These are phyloP conservation scores for Lodderomyces elongisporus DNA, from an alignment of 1,139 yeast genomes.

Conservation along the genomic window DNA sequence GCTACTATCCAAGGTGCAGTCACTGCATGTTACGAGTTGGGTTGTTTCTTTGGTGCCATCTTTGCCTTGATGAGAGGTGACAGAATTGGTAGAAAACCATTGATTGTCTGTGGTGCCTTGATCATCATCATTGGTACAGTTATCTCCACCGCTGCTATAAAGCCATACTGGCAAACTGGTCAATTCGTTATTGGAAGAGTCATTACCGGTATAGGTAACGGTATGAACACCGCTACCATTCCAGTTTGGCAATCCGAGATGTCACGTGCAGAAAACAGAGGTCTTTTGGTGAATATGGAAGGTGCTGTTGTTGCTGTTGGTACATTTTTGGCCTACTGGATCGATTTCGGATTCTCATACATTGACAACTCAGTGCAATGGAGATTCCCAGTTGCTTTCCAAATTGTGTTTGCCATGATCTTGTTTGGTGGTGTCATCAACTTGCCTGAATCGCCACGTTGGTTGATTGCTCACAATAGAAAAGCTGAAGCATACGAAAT, in stretches of 20 bases:
- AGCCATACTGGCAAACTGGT: constrained; percentile 46
- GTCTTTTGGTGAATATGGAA: constrained; percentile 63
- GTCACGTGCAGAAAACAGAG: constrained; percentile 68
- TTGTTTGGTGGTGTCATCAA: constrained; percentile 32
- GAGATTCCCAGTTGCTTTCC: constrained; percentile 47
- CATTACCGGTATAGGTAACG: constrained; percentile 75
- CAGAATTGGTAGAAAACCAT: constrained; percentile 58
- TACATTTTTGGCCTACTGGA: constrained; percentile 70
- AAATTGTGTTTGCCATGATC: constrained; percentile 35
- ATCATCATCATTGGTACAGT: constrained; percentile 62
- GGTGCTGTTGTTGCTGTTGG: constrained; percentile 72
- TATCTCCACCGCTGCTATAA: constrained; percentile 57
- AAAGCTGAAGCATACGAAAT: constrained; percentile 45
- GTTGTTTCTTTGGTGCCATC: constrained; percentile 72
- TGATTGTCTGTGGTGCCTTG: constrained; percentile 53
- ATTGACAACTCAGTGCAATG: constrained; percentile 47
- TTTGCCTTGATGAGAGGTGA: constrained; percentile 64
- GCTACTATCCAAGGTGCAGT: constrained; percentile 61
- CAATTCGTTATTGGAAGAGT: constrained; percentile 74
- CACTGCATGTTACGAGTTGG: constrained; percentile 68
- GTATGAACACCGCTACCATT: constrained; percentile 71
- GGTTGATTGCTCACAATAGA: constrained; percentile 55
- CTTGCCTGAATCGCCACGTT: constrained; percentile 72
- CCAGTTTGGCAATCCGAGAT: constrained; percentile 83
- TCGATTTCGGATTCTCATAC: constrained; percentile 67